These are phyloP conservation scores for Suhomyces sp. DNA, from an alignment of 805 yeast species.

Conservation along the genomic window DNA sequence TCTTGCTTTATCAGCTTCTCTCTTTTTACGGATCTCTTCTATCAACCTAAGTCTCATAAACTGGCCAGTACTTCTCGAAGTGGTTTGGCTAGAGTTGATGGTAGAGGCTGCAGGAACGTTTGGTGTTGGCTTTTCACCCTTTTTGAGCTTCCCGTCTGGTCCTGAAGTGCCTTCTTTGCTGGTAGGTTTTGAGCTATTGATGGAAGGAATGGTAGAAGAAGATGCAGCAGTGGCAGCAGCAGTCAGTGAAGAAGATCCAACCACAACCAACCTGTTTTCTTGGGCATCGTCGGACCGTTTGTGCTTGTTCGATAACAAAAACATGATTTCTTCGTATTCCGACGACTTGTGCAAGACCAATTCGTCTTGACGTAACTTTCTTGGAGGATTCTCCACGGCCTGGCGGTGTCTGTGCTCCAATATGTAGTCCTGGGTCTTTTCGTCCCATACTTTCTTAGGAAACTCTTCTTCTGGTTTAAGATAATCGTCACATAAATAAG, in stretches of 20 bases:
- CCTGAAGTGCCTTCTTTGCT: slow-evolving; percentile 24
- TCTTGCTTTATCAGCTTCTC: slow-evolving; percentile 43
- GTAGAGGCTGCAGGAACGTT: slow-evolving; percentile 12
- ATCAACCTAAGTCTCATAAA: slow-evolving; percentile 85
- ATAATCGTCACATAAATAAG: slow-evolving; percentile 49
- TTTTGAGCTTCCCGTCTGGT: slow-evolving; percentile 28
- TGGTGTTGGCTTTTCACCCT: slow-evolving; percentile 14
- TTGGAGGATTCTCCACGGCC: slow-evolving; percentile 26
- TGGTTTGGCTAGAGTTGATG: slow-evolving; percentile 15
- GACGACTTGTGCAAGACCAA: slow-evolving; percentile 59
- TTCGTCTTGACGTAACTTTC: slow-evolving; percentile 43
- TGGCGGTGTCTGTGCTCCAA: slow-evolving; percentile 31
- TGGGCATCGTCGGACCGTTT: slow-evolving; percentile 36
- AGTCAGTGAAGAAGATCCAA: slow-evolving; percentile 26
- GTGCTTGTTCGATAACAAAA: slow-evolving; percentile 38
- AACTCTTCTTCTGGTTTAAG: slow-evolving; percentile 46
- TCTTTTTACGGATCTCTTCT: slow-evolving; percentile 77
- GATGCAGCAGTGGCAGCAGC: slow-evolving; percentile 18
- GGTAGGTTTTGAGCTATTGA: slow-evolving; percentile 11
- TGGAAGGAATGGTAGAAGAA: slow-evolving; percentile 13
- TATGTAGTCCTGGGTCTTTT: slow-evolving; percentile 30
- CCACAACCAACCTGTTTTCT: slow-evolving; percentile 39
- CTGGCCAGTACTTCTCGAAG: slow-evolving; percentile 48
- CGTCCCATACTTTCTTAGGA: slow-evolving; percentile 46
- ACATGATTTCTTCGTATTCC: slow-evolving; percentile 89